phyloP scores from a whole-genome alignment of 1,284 basidiomycete species.

The Erythrobasidium hasegawianum region DNA sequence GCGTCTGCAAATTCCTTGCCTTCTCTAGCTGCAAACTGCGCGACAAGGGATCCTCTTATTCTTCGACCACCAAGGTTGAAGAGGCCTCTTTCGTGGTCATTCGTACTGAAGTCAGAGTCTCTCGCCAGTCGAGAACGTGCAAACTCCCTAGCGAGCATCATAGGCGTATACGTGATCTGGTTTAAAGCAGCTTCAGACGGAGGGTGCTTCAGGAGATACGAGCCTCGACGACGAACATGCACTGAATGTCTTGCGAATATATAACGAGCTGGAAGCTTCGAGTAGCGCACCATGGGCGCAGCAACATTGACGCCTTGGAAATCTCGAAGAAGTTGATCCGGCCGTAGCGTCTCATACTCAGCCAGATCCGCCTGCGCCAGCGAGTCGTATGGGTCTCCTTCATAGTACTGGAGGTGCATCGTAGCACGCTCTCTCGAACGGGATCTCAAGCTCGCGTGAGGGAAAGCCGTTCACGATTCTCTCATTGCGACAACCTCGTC shows the following conservation, averaged over 20 bases:
- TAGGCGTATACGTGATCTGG: conserved; percentile 58
- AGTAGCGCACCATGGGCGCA: conserved; percentile 51
- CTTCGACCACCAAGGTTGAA: conserved; percentile 48
- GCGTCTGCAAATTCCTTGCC: conserved; percentile 56
- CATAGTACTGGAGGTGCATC: background rate
- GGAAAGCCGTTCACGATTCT: too few relatives aligned
- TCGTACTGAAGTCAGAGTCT: conserved; percentile 57
- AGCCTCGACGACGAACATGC: conserved; percentile 45
- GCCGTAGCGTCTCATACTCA: conserved; percentile 46
- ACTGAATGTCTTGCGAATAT: conserved; percentile 58
- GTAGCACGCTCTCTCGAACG: too few relatives aligned
- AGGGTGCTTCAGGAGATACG: background rate
- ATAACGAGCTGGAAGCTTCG: conserved; percentile 59
- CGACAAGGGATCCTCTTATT: conserved; percentile 55
- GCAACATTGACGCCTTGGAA: conserved; percentile 53
- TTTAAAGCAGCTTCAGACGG: background rate
- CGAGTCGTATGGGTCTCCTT: background rate
- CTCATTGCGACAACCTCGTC: too few relatives aligned
- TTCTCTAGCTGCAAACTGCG: conserved; percentile 58
- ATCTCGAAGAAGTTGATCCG: conserved; percentile 51
- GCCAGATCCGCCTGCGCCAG: conserved; percentile 7
- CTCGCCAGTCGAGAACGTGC: conserved; percentile 56
- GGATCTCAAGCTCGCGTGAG: too few relatives aligned
- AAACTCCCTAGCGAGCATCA: conserved; percentile 60
- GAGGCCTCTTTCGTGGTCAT: conserved; percentile 54